Evolutionary conservation across 139 green algal species (phyloP).

Genomic region (Eudorina sp.): DNA sequence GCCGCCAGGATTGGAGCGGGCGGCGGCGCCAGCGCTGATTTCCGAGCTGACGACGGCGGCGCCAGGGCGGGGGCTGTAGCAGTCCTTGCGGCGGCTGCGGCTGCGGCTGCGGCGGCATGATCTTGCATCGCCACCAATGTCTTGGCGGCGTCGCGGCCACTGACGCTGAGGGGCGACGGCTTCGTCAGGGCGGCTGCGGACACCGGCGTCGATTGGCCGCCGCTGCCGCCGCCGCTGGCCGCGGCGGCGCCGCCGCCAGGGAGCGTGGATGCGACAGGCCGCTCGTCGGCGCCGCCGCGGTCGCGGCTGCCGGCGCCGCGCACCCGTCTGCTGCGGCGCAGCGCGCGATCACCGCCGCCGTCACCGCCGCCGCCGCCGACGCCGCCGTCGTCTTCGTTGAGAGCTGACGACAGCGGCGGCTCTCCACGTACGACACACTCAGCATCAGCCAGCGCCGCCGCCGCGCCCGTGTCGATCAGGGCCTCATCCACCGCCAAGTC

Average conservation of each 20-base stretch:
- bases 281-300: not conserved
- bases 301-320: not conserved
- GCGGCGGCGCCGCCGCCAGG: too few relatives aligned
- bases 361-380: too few relatives aligned
- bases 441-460: not conserved
- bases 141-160: too few relatives aligned
- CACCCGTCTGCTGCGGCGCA: not conserved
- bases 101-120: not conserved
- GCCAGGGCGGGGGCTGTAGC: too few relatives aligned
- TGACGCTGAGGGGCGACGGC: not conserved
- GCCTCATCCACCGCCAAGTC: not conserved
- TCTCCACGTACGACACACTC: constrained; percentile 10
- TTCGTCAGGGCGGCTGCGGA: not conserved
- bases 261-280: too few relatives aligned
- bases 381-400: not conserved
- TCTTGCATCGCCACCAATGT: too few relatives aligned
- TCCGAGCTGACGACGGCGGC: too few relatives aligned
- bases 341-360: not conserved
- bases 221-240: not conserved
- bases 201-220: not conserved
- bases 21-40: too few relatives aligned
- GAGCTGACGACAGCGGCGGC: not conserved
- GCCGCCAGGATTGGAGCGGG: too few relatives aligned
- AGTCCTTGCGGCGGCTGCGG: not conserved
- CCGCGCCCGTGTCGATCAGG: not conserved